Conservation (phyloP, 306 rosid genomes). For the Trifolium pratense region DNA sequence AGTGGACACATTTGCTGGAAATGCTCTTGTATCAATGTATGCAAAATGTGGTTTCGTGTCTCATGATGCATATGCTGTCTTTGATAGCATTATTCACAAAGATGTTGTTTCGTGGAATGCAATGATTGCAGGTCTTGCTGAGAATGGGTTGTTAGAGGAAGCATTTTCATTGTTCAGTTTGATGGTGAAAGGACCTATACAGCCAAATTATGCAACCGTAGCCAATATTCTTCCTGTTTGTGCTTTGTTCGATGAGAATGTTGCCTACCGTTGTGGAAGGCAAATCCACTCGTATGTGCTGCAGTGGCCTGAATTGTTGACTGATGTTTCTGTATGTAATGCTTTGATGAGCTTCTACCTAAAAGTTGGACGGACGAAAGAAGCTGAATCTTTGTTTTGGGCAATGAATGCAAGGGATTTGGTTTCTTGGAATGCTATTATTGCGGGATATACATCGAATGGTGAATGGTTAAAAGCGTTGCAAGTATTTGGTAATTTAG, state of each 20-base stretch:
- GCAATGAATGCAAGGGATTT: slow-evolving; percentile 74
- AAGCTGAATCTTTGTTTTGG: slow-evolving; percentile 69
- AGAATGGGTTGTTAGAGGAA: slow-evolving; percentile 55
- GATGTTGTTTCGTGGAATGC: slow-evolving; percentile 96
- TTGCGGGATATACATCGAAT: slow-evolving; percentile 72
- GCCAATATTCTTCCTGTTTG: slow-evolving; percentile 75
- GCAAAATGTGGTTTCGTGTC: slow-evolving; percentile 69
- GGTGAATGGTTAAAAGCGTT: slow-evolving; percentile 80
- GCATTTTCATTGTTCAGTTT: slow-evolving; percentile 58
- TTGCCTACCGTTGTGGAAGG: slow-evolving; percentile 63
- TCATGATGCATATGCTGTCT: slow-evolving; percentile 63
- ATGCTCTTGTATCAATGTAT: slow-evolving; percentile 81
- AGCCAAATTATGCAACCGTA: slow-evolving; percentile 73
- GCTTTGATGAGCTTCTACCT: slow-evolving; percentile 81
- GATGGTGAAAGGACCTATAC: slow-evolving; percentile 65
- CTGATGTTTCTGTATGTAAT: slow-evolving; percentile 69
- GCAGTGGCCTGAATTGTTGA: slow-evolving; percentile 57
- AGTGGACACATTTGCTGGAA: slow-evolving; percentile 66
- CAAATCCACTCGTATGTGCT: slow-evolving; percentile 72
- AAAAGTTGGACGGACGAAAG: slow-evolving; percentile 60
- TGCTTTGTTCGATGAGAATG: slow-evolving; percentile 53
- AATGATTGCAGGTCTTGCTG: slow-evolving; percentile 76
- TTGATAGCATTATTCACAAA: slow-evolving; percentile 57
- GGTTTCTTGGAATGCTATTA: slow-evolving; percentile 89
- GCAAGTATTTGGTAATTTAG: slow-evolving; percentile 58